Evolutionary conservation across 495 filamentous ascomycete genomes (phyloP), one percentile per base, ranked within the genome.

Genomic region (Jackrogersella multiformis): DNA sequence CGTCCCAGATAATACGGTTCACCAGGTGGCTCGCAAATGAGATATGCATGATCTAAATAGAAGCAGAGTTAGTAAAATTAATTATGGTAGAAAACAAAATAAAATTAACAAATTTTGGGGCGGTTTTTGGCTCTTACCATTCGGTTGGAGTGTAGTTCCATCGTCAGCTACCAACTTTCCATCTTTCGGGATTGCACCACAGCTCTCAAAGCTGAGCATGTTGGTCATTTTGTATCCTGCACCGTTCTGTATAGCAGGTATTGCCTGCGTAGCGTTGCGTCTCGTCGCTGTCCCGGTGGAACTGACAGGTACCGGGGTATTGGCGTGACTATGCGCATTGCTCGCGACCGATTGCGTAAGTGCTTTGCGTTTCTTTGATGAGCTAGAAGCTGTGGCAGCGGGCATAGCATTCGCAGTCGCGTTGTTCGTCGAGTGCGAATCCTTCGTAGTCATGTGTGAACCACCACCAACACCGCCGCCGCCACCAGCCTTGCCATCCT

Each of bases 1-100:
- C 95, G 90, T 45, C 90, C 93, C 61, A 99, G 80, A 76, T 99
- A 99, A 78, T 99, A 99, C 21, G 95, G 96, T 76, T 99, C 95
- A 35, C 95, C 95, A 2, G 95, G 95, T 13, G 95, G 95, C 78
- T 99, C 95, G 79, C 93, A 99, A 58, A 99, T 89, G 66, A 98
- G 86, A 81, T 98, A 99, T 45, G 97, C 89, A 73, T 97, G 93
- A 81, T 99, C 95, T 99, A 78, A 57, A 57, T 53, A 53, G 49
- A 34, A 20, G n/a, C 49, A 53, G 18, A 53, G 18, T 53, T 38
- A 53, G 26, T 30, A 18, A 49, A 21, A 49, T n/a, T n/a, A n/a
- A n/a, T n/a, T n/a, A n/a, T n/a, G n/a, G n/a, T n/a, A n/a, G n/a
- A n/a, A n/a, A n/a, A n/a, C 18, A 21, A 5, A n/a, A 36, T 6